phyloP scores from a whole-genome alignment of 176 grass and related monocot genomes.

The Alloteropsis semialata region DNA sequence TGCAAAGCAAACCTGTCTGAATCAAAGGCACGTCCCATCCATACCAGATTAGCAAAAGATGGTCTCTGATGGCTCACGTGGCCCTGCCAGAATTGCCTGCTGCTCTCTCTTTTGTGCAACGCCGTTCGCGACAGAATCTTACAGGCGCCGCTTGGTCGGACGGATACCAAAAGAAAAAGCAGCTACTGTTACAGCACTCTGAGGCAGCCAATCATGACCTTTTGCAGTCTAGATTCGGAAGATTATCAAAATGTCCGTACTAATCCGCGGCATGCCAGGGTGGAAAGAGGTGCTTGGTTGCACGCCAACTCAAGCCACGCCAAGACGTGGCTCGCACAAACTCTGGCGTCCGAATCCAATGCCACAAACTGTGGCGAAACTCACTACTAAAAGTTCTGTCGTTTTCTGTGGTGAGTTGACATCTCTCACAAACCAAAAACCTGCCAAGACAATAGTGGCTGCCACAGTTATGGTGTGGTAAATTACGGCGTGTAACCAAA shows the following conservation, averaged over 20 bases:
- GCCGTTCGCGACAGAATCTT: slow-evolving; percentile 40
- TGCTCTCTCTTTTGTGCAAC: not conserved
- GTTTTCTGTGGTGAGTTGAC: too few species aligned
- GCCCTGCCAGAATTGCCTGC: slow-evolving; percentile 4
- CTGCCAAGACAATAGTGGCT: too few species aligned
- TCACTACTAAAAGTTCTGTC: too few species aligned
- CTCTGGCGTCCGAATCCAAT: too few species aligned
- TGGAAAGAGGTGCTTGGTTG: too few species aligned
- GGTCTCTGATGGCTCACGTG: slow-evolving; percentile 28
- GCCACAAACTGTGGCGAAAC: too few species aligned
- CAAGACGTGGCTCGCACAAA: too few species aligned
- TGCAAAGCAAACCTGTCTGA: slow-evolving; percentile 30
- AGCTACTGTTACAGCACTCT: not conserved
- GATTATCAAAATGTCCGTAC: not conserved
- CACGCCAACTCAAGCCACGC: too few species aligned
- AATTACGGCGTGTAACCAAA: too few species aligned
- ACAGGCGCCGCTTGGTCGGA: slow-evolving; percentile 22
- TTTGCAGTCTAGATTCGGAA: not conserved
- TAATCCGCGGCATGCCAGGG: not conserved
- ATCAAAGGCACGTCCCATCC: slow-evolving; percentile 28
- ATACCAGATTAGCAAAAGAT: slow-evolving; percentile 54
- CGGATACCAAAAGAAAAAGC: not conserved
- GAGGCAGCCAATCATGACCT: not conserved
- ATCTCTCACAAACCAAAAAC: too few species aligned
- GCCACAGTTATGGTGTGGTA: too few species aligned